Percentiles rank a stretch among this genome's conserved stretches.
Conservation (phyloP, 2,329 filamentous ascomycete species). For the Ophiostoma ulmi region DNA sequence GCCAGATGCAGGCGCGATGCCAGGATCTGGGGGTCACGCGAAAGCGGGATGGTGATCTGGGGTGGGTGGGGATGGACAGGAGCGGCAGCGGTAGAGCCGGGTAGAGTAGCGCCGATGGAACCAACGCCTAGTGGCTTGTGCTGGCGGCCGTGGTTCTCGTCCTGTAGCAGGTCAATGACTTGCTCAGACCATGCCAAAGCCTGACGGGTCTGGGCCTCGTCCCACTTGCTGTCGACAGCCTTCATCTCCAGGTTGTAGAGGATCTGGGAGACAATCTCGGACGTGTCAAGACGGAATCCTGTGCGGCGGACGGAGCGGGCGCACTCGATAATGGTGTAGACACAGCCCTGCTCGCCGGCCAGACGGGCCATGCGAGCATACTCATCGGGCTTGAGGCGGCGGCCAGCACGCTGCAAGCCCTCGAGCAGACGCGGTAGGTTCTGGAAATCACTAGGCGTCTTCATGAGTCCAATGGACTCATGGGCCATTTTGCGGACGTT, state of each 20-base stretch:
- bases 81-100: slow-evolving; percentile 8
- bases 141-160: slow-evolving; percentile 37
- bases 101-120: slow-evolving; percentile 1
- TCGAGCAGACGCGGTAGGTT: slow-evolving; percentile 51
- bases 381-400: slow-evolving; percentile 35
- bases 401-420: slow-evolving; percentile 42
- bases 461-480: slow-evolving; percentile 43
- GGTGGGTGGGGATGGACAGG: slow-evolving; percentile 21
- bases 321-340: slow-evolving; percentile 47
- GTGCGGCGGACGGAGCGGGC: slow-evolving; percentile 45
- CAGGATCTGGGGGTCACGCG: slow-evolving; percentile 42
- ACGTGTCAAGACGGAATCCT: slow-evolving; percentile 40
- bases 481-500: slow-evolving; percentile 39
- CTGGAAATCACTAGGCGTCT: slow-evolving; percentile 45
- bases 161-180: slow-evolving; percentile 47
- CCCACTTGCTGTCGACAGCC: slow-evolving; percentile 39
- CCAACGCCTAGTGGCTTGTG: slow-evolving; percentile 21
- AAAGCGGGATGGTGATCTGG: slow-evolving; percentile 32
- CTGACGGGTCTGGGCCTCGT: slow-evolving; percentile 36
- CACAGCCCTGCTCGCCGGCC: slow-evolving; percentile 39
- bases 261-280: slow-evolving; percentile 40
- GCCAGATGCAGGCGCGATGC: slow-evolving; percentile 42
- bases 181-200: slow-evolving; percentile 44
- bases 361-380: slow-evolving; percentile 40
- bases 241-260: slow-evolving; percentile 40